A percentile compares a stretch with the other conserved stretches of the same genome.
These are phyloP conservation scores for Xylariomycetidae sp. DNA, from an alignment of 2,329 filamentous ascomycete species.

Conservation along the genomic window DNA sequence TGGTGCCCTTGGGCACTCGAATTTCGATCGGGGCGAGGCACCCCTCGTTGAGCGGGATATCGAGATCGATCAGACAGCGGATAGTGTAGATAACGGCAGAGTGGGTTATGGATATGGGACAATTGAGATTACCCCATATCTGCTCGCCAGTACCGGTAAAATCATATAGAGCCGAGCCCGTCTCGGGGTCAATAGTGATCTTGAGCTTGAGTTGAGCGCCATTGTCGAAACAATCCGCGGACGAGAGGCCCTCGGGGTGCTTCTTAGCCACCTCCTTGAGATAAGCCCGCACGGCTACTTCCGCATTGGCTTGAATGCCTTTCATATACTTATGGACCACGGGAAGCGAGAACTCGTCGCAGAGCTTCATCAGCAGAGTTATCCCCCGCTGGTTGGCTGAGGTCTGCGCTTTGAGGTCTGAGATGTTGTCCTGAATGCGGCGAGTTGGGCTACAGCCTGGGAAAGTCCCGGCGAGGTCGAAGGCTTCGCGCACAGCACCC, in stretches of 20 bases:
- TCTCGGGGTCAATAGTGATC: conserved; percentile 54
- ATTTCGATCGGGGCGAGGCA: conserved; percentile 41
- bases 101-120: conserved; percentile 22
- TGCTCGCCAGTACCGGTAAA: conserved; percentile 49
- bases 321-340: conserved; percentile 28
- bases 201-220: conserved; percentile 21
- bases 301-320: conserved; percentile 36
- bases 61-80: conserved; percentile 64
- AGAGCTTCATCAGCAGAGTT: conserved; percentile 26
- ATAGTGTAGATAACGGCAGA: conserved; percentile 24
- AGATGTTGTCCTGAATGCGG: conserved; percentile 36
- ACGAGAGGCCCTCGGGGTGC: conserved; percentile 46
- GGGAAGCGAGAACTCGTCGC: conserved; percentile 10
- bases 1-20: conserved; percentile 18
- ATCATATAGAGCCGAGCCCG: conserved; percentile 63
- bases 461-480: conserved; percentile 26
- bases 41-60: conserved; percentile 72
- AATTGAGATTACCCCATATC: conserved; percentile 24
- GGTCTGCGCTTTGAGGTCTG: conserved; percentile 37
- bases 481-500: conserved; percentile 19
- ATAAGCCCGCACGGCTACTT: conserved; percentile 28
- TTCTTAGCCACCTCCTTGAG: conserved; percentile 39
- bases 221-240: conserved; percentile 72
- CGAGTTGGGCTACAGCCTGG: conserved; percentile 30
- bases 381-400: conserved; percentile 37